phyloP scores from a whole-genome alignment of 2,329 filamentous ascomycete genomes.

The Neocucurbitaria cava region DNA sequence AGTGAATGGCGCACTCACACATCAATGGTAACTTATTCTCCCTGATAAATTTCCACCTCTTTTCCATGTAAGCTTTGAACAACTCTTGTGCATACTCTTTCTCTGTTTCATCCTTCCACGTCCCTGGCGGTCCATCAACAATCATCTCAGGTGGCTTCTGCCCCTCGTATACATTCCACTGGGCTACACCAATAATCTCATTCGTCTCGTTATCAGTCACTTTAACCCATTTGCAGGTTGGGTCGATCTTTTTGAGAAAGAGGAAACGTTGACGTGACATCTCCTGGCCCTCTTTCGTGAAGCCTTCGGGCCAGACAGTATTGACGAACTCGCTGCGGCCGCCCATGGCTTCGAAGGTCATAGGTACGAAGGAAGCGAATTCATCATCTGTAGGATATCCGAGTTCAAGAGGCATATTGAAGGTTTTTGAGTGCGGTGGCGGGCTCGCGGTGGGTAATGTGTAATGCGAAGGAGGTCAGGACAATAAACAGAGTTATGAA shows the following conservation, averaged over 20 bases:
- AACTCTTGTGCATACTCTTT: slow-evolving; percentile 18
- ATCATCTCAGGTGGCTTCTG: slow-evolving; percentile 6
- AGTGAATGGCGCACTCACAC: slow-evolving; percentile 2
- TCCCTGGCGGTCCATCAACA: slow-evolving; percentile 15
- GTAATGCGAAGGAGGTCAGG: neutral
- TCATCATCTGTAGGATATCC: neutral
- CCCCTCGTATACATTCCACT: slow-evolving; percentile 10
- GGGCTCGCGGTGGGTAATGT: neutral
- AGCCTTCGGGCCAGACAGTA: slow-evolving; percentile 7
- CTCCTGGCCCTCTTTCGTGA: slow-evolving; percentile 9
- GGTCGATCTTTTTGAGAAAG: slow-evolving; percentile 4
- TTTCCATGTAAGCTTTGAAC: neutral
- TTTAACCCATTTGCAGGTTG: slow-evolving; percentile 11
- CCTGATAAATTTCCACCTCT: slow-evolving; percentile 7
- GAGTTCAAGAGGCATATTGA: neutral
- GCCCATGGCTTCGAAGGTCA: slow-evolving; percentile 11
- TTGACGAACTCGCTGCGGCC: slow-evolving; percentile 15
- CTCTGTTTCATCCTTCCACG: slow-evolving; percentile 13
- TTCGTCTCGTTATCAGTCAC: slow-evolving; percentile 7
- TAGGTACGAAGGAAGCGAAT: slow-evolving; percentile 1
- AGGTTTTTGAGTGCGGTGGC: neutral
- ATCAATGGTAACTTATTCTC: slow-evolving; percentile 11
- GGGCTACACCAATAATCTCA: slow-evolving; percentile 11
- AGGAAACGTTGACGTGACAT: slow-evolving; percentile 1
- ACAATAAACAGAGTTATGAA: neutral